phyloP scores from a whole-genome alignment of 176 grass and related monocot species.

The Rhynchospora pubera region DNA sequence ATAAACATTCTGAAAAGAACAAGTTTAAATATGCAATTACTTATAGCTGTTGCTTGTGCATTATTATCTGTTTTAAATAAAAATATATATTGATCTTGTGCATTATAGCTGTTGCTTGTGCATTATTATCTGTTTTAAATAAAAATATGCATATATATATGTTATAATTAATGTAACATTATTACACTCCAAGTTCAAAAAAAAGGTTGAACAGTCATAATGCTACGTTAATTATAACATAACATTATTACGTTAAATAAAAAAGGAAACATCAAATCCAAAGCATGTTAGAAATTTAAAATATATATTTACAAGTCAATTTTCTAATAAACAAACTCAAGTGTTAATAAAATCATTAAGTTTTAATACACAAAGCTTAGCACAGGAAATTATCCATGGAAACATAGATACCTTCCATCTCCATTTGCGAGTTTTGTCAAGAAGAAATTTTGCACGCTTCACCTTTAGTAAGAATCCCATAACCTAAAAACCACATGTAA shows the following conservation, averaged over 20 bases:
- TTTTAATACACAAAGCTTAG: neutral
- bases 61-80: neutral
- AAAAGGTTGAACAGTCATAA: too few species aligned
- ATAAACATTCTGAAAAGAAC: too few species aligned
- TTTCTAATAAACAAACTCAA: neutral
- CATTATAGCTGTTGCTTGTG: too few species aligned
- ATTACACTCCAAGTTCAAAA: too few species aligned
- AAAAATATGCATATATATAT: too few species aligned
- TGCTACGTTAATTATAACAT: neutral
- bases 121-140: too few species aligned
- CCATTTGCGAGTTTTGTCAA: slow-evolving; percentile 88
- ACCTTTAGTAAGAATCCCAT: slow-evolving; percentile 98
- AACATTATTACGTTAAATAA: neutral
- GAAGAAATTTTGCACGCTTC: slow-evolving; percentile 84
- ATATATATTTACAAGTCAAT: neutral
- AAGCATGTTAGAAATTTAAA: neutral
- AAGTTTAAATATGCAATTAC: too few species aligned
- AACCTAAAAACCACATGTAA: slow-evolving; percentile 40
- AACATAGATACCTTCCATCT: slow-evolving; percentile 77
- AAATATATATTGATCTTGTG: too few species aligned
- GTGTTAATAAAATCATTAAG: neutral
- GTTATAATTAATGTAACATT: neutral
- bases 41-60: neutral
- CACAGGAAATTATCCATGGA: neutral
- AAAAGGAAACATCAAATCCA: neutral